A percentile compares a stretch with the other conserved stretches of the same genome.
Conservation (phyloP, 2,329 filamentous ascomycete genomes). For the Pyrenophora graminea region DNA sequence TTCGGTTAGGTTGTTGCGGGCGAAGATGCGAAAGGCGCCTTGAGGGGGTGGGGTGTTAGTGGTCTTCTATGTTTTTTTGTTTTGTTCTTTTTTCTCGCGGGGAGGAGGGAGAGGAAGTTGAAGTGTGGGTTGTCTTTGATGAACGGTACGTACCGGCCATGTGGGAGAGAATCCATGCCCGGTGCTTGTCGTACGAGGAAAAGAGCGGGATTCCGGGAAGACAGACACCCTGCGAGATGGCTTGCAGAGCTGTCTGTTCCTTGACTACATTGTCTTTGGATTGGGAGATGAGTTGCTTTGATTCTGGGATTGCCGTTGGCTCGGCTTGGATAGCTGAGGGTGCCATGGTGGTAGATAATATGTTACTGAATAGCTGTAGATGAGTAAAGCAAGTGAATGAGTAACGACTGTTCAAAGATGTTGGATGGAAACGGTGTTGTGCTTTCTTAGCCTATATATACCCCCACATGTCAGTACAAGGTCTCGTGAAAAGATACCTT, state of each 20-base stretch:
- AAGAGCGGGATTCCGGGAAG: constrained; percentile 62
- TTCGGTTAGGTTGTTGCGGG: constrained; percentile 67
- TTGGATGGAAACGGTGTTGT: background rate
- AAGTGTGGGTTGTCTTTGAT: background rate
- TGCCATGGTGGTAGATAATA: constrained; percentile 28
- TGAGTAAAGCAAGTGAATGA: background rate
- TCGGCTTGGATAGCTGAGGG: constrained; percentile 35
- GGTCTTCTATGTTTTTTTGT: too few species aligned
- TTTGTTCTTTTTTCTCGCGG: too few species aligned
- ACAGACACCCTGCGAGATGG: constrained; percentile 53
- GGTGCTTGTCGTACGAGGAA: constrained; percentile 58
- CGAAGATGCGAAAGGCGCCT: constrained; percentile 68
- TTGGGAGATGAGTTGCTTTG: constrained; percentile 27
- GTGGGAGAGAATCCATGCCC: constrained; percentile 67
- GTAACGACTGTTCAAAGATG: background rate
- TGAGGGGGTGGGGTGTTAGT: background rate
- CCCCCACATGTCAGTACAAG: background rate
- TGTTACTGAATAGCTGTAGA: background rate
- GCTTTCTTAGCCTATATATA: background rate
- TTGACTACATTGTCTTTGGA: constrained; percentile 29
- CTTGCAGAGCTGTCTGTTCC: constrained; percentile 43
- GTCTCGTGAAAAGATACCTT: too few species aligned
- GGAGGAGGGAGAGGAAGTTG: background rate
- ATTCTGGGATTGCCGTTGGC: constrained; percentile 6
- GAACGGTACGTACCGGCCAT: constrained; percentile 55